Evolutionary conservation across 2,329 filamentous ascomycete species (phyloP), one percentile per base, ranked within the genome.

Genomic region (Scedosporium apiospermum): DNA sequence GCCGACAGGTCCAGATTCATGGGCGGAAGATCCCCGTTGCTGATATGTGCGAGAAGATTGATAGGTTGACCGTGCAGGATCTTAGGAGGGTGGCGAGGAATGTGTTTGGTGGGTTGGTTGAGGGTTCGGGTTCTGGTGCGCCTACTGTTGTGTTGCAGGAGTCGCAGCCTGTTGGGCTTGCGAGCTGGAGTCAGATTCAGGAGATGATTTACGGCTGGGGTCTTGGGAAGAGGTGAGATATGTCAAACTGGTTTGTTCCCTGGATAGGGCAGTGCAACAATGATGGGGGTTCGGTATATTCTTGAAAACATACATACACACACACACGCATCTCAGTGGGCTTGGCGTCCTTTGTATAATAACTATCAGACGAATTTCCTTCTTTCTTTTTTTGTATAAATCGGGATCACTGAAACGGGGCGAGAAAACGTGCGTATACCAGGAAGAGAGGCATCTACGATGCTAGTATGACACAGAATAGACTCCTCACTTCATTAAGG

Each of bases 61-160:
- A 96, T 71, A 81, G 79, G 5, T 79, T 99, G 63, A 96, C 89
- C 0, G 85, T 96, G 0, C 70, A 83, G 9, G 95, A 99, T 73
- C 77, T 99, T 66, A 82, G 91, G 38, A 82, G 91, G 58, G 93
- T 98, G 3, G 95, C 95, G 4, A 80, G 79, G 67, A 79, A 85
- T 67, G 88, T 99, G 7, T 86, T 97, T 62, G 85, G 88, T 55
- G 95, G 95, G 0, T 73, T 85, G 66, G 88, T 96, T 3, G 71
- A 83, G 65, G 93, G 93, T 1, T 72, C 78, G 0, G 93, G 95
- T 3, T 95, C 87, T 65, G 95, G 95, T 14, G 88, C 91, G 21
- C 95, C 95, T 3, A 99, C 95, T 0, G 92, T 99, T 26, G 93
- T 99, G 55, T 72, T 99, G 69, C 93, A 98, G 79, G 93, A 97